Percentiles rank a stretch among this genome's conserved stretches.
phyloP scores from a whole-genome alignment of 2,329 filamentous ascomycete genomes.

The Trichoderma gracile region DNA sequence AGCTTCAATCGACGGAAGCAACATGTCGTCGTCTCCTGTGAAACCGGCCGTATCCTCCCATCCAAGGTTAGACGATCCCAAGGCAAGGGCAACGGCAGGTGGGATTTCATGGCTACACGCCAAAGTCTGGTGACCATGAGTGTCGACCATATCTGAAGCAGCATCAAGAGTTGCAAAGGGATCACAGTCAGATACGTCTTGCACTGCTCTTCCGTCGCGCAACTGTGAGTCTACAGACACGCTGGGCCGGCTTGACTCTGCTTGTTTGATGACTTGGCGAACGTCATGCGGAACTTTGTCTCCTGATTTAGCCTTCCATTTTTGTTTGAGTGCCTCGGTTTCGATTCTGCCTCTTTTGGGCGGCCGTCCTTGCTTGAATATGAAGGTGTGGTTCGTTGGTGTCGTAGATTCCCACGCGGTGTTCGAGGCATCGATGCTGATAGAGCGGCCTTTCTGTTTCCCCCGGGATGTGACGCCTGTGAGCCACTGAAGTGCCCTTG shows the following conservation, averaged over 20 bases:
- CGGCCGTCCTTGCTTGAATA: slow-evolving; percentile 17
- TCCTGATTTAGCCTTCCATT: too few species aligned
- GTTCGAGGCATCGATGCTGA: slow-evolving; percentile 13
- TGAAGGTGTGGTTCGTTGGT: slow-evolving; percentile 15
- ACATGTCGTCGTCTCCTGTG: not conserved
- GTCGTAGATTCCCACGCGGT: slow-evolving; percentile 17
- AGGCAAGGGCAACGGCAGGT: not conserved
- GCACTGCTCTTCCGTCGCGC: not conserved
- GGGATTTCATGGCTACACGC: not conserved
- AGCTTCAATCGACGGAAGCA: not conserved
- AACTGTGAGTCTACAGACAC: not conserved
- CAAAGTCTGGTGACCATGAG: not conserved
- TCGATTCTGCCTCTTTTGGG: not conserved
- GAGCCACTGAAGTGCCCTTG: slow-evolving; percentile 21
- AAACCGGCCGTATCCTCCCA: not conserved
- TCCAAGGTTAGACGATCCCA: not conserved
- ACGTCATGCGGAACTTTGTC: too few species aligned
- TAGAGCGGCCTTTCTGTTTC: slow-evolving; percentile 16
- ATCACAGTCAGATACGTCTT: too few species aligned
- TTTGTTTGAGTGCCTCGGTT: not conserved
- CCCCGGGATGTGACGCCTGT: slow-evolving; percentile 15
- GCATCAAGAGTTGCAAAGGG: not conserved
- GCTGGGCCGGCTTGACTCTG: not conserved
- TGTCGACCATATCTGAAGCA: not conserved
- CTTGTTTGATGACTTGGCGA: too few species aligned